Conservation (phyloP, 495 filamentous ascomycete genomes). For the Chaetomium tenue region DNA sequence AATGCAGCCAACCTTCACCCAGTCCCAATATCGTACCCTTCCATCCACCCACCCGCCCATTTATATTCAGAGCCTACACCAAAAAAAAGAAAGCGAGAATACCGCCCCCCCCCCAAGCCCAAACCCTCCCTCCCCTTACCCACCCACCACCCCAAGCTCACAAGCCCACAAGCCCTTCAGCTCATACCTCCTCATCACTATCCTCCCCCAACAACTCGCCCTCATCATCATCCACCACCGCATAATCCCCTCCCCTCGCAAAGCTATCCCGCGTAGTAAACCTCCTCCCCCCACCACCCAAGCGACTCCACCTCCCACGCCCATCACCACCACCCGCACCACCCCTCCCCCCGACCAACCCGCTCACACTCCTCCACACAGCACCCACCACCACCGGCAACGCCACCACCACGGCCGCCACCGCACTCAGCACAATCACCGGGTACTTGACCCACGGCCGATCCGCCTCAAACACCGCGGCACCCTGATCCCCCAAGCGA, state of each 20-base stretch:
- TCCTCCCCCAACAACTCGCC: constrained; percentile 89
- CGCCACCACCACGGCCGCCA: constrained; percentile 76
- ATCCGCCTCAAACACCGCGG: constrained; percentile 55
- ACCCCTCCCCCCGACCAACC: constrained; percentile 42
- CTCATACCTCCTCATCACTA: constrained; percentile 81
- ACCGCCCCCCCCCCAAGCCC: background rate
- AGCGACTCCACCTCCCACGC: constrained; percentile 42
- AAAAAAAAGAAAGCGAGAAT: background rate
- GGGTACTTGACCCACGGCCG: constrained; percentile 73
- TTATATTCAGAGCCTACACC: constrained; percentile 1
- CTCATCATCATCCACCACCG: constrained; percentile 84
- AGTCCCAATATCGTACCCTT: background rate
- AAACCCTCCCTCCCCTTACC: background rate
- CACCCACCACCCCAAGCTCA: background rate
- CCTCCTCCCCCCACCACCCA: constrained; percentile 55
- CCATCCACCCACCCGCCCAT: background rate
- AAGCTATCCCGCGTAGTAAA: constrained; percentile 86
- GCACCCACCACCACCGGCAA: constrained; percentile 67
- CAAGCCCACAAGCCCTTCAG: background rate
- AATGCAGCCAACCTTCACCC: background rate
- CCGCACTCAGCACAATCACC: constrained; percentile 56
- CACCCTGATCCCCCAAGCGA: constrained; percentile 65
- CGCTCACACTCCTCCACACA: constrained; percentile 61
- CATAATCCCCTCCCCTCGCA: constrained; percentile 81
- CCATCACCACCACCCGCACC: constrained; percentile 30